Conservation (phyloP, 805 yeast species). For the Debaryomyces hansenii region DNA sequence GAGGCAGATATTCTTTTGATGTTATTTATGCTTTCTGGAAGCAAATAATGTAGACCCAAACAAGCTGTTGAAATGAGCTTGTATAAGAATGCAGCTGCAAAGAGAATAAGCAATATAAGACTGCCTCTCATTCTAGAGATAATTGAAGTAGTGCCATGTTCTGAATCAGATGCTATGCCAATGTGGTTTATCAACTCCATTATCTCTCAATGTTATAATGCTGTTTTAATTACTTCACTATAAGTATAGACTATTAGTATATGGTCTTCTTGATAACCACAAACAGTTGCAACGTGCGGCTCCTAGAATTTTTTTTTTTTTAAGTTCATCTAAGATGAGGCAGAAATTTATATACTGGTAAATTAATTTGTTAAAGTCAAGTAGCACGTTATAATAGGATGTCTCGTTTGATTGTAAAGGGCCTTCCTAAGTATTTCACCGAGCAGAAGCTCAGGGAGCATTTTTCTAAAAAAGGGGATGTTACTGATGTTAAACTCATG, state of each 20-base stretch:
- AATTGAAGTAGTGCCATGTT: conserved; percentile 8
- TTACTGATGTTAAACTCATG: conserved; percentile 87
- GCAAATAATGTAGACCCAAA: conserved; percentile 10
- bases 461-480: conserved; percentile 60
- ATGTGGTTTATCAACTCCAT: conserved; percentile 34
- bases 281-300: conserved; percentile 7
- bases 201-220: neutral
- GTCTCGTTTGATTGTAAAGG: conserved; percentile 92
- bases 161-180: conserved; percentile 24
- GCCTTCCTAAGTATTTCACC: conserved; percentile 73
- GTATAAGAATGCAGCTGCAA: conserved; percentile 14
- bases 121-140: conserved; percentile 16
- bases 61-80: conserved; percentile 19
- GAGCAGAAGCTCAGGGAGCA: conserved; percentile 72
- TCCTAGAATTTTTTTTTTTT: conserved; percentile 2
- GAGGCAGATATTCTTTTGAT: conserved; percentile 16
- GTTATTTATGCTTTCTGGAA: conserved; percentile 20
- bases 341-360: neutral
- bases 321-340: neutral
- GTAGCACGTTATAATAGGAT: conserved; percentile 23
- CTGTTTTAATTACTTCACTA: neutral
- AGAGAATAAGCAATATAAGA: conserved; percentile 14
- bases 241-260: neutral
- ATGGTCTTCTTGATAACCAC: neutral
- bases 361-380: neutral